Base-by-base conservation (phyloP, 2,329 filamentous ascomycete species). In the Beauveria caledonica region DNA sequence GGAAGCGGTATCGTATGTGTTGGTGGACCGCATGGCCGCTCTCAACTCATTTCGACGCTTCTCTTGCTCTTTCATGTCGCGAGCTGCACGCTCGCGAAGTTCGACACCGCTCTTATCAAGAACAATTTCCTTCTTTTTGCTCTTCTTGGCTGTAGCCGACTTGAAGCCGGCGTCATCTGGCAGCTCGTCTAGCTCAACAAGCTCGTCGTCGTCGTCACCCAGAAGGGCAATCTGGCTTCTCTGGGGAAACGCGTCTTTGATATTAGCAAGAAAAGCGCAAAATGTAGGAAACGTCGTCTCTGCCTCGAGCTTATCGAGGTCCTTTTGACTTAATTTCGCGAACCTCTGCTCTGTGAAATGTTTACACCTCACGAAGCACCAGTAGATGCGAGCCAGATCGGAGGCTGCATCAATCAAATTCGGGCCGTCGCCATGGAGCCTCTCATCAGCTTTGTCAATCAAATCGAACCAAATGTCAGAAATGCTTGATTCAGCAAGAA, bases 41-140 rank as follows among this genome's bases (percentile, higher is more conserved):
- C 74, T 79, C 40, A 81, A 75, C 62, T 75, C 78, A 64, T 71
- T 68, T 33, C 76, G 74, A 27, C 86, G 83, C 63, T 74, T 70
- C 57, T 83, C 78, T 67, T 86, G 82, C 60, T 82, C 77, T 60
- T 77, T 71, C 5, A 79, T 70, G 58, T 84, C 80, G n/a, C 74
- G 72, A 58, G 76, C 74, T 55, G 86, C 85, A 58, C 73, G 77
- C 53, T 82, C 76, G 65, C 87, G 81, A 36, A 84, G 74, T 45
- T 80, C 75, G 46, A 80, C 75, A 0, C 81, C 73, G 17, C 67
- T 69, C 42, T 68, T 72, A 60, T 76, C 67, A 17, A 70, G 71
- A 1, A 76, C 63, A 33, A 76, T 72, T 58, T 74, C 72, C 52
- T 67, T 73, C 23, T 57, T 60, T 44, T 52, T 56, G 25, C 8